These are phyloP conservation scores for Heimioporus sp. DNA, from an alignment of 768 basidiomycete species.

Conservation along the genomic window DNA sequence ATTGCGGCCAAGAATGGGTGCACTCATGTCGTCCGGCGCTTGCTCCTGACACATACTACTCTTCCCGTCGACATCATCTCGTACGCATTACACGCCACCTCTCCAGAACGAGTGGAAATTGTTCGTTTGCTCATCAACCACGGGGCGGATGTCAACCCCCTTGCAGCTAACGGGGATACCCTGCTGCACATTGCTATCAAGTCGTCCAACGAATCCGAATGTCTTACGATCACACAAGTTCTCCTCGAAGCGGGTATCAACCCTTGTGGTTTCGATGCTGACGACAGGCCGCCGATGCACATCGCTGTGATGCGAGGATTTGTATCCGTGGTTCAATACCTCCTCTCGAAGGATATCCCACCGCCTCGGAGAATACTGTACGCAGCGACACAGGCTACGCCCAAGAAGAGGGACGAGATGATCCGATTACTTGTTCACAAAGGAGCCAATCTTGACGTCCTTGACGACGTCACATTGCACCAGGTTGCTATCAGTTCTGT, in stretches of 20 bases:
- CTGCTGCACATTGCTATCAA: constrained; percentile 2
- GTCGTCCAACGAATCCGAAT: not conserved
- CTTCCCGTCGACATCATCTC: too few species aligned
- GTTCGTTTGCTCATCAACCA: not conserved
- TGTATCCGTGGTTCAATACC: not conserved
- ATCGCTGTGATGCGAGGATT: constrained; percentile 1
- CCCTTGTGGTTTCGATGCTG: not conserved
- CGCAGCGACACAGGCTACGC: not conserved
- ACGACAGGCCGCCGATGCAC: not conserved
- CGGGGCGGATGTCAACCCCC: not conserved
- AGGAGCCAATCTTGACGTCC: not conserved
- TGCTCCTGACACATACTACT: not conserved
- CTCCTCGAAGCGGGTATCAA: constrained; percentile 1
- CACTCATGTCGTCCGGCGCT: not conserved
- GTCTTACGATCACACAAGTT: not conserved
- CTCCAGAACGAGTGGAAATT: not conserved
- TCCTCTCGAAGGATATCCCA: not conserved
- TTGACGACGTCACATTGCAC: too few species aligned
- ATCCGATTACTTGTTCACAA: not conserved
- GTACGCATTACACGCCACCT: not conserved
- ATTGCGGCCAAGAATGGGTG: constrained; percentile 5
- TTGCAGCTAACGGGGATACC: constrained; percentile 8
- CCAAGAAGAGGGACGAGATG: constrained; percentile 1
- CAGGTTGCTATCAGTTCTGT: not conserved
- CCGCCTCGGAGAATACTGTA: not conserved